A percentile compares a stretch with the other conserved stretches of the same genome.
phyloP scores from a whole-genome alignment of 768 basidiomycete species.

The Termitomyces eurrhizus region DNA sequence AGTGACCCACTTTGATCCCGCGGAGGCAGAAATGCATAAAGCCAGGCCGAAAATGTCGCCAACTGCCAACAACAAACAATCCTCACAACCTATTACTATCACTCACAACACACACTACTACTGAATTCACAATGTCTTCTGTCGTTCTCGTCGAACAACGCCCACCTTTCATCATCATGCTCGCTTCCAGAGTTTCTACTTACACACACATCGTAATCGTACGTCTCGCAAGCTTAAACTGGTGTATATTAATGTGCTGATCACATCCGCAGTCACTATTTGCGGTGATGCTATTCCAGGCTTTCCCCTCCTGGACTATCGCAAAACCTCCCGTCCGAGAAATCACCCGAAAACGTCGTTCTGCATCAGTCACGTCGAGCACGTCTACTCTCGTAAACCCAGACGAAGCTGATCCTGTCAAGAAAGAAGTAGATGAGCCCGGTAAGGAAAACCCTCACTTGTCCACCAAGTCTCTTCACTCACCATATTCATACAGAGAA shows the following conservation, averaged over 20 bases:
- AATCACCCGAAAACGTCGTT: background rate
- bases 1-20: constrained; percentile 1
- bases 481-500: background rate
- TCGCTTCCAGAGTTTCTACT: constrained; percentile 2
- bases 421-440: background rate
- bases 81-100: too few relatives aligned
- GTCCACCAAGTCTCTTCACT: background rate
- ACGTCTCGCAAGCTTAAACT: background rate
- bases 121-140: background rate
- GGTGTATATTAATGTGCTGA: constrained; percentile 5
- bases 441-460: background rate
- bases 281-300: background rate
- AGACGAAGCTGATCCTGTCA: background rate
- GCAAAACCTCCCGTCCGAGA: constrained; percentile 1
- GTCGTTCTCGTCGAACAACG: constrained; percentile 4
- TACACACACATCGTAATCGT: constrained; percentile 1
- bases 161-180: background rate
- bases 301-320: background rate
- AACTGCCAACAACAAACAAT: background rate
- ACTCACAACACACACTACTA: background rate
- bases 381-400: background rate
- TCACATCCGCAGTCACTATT: constrained; percentile 4
- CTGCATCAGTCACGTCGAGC: background rate
- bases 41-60: background rate
- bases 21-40: constrained; percentile 1